Percentiles rank a stretch among this genome's conserved stretches.
These are phyloP conservation scores for Cercospora janseana DNA, from an alignment of 2,329 filamentous ascomycete genomes.

Conservation along the genomic window DNA sequence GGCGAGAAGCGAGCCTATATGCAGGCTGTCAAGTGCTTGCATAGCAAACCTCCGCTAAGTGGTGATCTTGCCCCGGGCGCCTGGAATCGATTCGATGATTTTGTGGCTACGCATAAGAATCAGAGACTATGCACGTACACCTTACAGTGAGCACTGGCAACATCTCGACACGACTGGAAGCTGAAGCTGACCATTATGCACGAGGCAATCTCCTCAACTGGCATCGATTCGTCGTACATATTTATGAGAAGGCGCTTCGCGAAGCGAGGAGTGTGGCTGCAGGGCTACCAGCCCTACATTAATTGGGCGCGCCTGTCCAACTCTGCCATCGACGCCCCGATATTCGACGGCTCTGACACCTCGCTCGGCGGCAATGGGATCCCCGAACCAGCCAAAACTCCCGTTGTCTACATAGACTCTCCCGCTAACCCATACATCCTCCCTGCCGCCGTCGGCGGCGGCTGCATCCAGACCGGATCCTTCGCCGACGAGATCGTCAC, in stretches of 20 bases:
- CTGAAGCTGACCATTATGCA: background rate
- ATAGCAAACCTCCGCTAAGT: constrained; percentile 29
- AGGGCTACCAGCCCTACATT: constrained; percentile 35
- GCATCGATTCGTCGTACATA: constrained; percentile 46
- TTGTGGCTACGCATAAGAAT: constrained; percentile 32
- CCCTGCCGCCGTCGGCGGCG: constrained; percentile 55
- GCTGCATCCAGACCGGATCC: constrained; percentile 53
- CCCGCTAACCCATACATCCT: constrained; percentile 32
- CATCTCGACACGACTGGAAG: background rate
- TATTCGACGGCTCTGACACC: constrained; percentile 58
- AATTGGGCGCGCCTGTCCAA: constrained; percentile 45
- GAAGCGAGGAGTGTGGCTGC: constrained; percentile 45
- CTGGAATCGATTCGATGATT: constrained; percentile 28
- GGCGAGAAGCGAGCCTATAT: constrained; percentile 35
- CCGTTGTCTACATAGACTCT: constrained; percentile 14
- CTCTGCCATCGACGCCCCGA: constrained; percentile 47
- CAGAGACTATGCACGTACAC: constrained; percentile 28
- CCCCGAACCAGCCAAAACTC: background rate
- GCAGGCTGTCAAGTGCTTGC: constrained; percentile 35
- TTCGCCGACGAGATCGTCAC: constrained; percentile 41
- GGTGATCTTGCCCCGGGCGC: constrained; percentile 31
- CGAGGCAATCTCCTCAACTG: constrained; percentile 38
- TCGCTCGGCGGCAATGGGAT: constrained; percentile 37
- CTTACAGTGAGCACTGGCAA: no score
- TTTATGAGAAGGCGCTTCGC: constrained; percentile 44